Evolutionary conservation across 1,139 yeast species (phyloP), one percentile per base, ranked within the genome.

Genomic region (Pichia sp.): DNA sequence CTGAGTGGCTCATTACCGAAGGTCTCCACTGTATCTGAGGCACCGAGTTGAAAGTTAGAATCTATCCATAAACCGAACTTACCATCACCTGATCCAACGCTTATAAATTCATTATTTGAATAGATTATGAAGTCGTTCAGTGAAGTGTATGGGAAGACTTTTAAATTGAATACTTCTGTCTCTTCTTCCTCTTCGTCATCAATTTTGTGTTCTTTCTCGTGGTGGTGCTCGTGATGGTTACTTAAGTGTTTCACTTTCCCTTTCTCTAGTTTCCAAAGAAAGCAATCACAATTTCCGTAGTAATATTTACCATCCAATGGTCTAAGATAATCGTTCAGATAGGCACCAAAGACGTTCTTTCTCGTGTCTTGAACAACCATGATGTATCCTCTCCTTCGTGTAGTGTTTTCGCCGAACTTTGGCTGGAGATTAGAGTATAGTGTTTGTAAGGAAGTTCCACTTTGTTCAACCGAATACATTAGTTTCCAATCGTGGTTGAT

Each of bases 221-320:
- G 40, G 28, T 35, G 28, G 11, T n/a, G 28, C 6, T 27, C 31
- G 14, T 43, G 34, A 14, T 24, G 24, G 28, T 36, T 40, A 15
- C 40, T 32, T 22, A 58, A 42, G 28, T 57, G 39, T 42, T 53
- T 56, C 14, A 65, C 53, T n/a, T 45, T 65, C 10, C 66, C 71
- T 34, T 58, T 62, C 51, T 80, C 85, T 33, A 75, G 62, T 58
- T 85, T 87, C 97, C 97, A 93, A 32, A 93, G 72, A 59, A 91
- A 90, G 60, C 98, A 89, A 65, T 93, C 97, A 1, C 98, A 97
- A 65, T 90, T 91, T 2, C 99, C 99, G 58, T 83, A 86, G 67
- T 83, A 93, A 50, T 90, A 73, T 59, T 78, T 77, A 43, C 81
- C 81, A 42, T 84, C 90, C 57, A 83, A 74, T 4, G 90, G 84